Evolutionary conservation across 2,329 filamentous ascomycete species (phyloP), one percentile per base, ranked within the genome.

Genomic region (Sphaerulina populicola): DNA sequence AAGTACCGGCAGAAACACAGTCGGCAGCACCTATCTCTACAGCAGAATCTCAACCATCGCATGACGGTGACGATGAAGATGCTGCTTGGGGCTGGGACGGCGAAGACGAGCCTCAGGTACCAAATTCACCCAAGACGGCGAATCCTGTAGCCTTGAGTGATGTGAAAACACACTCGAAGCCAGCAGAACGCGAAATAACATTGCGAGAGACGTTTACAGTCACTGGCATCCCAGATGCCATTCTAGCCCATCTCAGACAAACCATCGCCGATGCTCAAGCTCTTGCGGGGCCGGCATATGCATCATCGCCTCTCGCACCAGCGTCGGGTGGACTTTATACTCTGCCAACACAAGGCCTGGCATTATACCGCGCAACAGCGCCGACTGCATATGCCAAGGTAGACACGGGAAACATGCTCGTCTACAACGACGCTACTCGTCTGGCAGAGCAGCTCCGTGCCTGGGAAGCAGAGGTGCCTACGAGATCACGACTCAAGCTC

Each of bases 71-170:
- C 11, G 86, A 88, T 54, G 86, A 88, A 29, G 94, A 88, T 85
- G 88, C 88, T 54, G 86, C 88, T 23, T 94, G 88, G 86, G 88
- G 86, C 2, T 94, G 89, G 87, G 86, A 81, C 18, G 88, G 89
- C 35, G 85, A 85, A 6, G 69, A 72, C 23, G 69, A 72, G n/a
- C 63, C 41, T 6, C 47, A 52, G 33, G 51, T 53, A 12, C 21
- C 60, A 33, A 51, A 43, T 15, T 41, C 40, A 8, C 58, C 53
- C 30, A 71, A 44, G 63, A 68, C 37, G 7, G 38, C 44, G 36
- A 35, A 41, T 29, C 37, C 52, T 8, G 29, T 44, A 21, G 27
- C 36, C 14, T 65, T 56, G 11, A 69, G 68, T 44, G 60, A 60
- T 21, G 52, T 64, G 3, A 56, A 65, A 12, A 56, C 46, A 31